These are phyloP conservation scores for Trametes meyenii DNA, from an alignment of 768 basidiomycete species.

Conservation along the genomic window DNA sequence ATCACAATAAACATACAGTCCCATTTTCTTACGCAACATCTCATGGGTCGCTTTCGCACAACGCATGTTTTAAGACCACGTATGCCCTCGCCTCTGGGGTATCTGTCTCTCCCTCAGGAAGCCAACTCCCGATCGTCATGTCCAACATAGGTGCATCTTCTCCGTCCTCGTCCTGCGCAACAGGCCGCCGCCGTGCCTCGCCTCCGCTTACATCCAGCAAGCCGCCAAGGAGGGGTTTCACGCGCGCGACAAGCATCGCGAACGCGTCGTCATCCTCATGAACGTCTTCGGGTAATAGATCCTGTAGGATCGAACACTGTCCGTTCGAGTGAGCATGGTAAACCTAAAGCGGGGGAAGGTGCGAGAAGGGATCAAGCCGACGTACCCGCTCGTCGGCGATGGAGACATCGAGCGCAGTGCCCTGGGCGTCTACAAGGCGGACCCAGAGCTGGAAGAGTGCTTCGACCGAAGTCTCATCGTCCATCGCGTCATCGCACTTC, in stretches of 20 bases:
- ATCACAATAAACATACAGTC: not conserved
- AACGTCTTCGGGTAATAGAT: conserved; percentile 47
- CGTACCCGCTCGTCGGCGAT: conserved; percentile 52
- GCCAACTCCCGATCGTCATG: conserved; percentile 22
- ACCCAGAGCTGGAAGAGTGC: conserved; percentile 54
- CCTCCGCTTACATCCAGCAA: conserved; percentile 44
- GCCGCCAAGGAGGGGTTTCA: conserved; percentile 52
- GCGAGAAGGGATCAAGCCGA: not conserved
- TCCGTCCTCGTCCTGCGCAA: not conserved
- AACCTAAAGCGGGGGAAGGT: not conserved
- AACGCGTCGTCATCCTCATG: conserved; percentile 42
- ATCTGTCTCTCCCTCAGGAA: conserved; percentile 9
- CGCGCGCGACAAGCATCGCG: conserved; percentile 40
- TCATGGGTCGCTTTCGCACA: conserved; percentile 1
- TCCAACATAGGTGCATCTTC: conserved; percentile 11
- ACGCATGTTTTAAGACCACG: conserved; percentile 13
- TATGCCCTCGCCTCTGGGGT: conserved; percentile 11
- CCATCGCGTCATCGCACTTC: conserved; percentile 52
- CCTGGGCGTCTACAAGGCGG: conserved; percentile 53
- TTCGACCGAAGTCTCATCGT: conserved; percentile 41
- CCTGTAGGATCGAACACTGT: conserved; percentile 41
- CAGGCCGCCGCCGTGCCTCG: conserved; percentile 12
- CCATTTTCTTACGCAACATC: not conserved
- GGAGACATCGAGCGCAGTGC: conserved; percentile 45
- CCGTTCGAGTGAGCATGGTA: conserved; percentile 23